A percentile compares a stretch with the other conserved stretches of the same genome.
Conservation (phyloP, 2,329 filamentous ascomycete species). For the Neurospora sp. region DNA sequence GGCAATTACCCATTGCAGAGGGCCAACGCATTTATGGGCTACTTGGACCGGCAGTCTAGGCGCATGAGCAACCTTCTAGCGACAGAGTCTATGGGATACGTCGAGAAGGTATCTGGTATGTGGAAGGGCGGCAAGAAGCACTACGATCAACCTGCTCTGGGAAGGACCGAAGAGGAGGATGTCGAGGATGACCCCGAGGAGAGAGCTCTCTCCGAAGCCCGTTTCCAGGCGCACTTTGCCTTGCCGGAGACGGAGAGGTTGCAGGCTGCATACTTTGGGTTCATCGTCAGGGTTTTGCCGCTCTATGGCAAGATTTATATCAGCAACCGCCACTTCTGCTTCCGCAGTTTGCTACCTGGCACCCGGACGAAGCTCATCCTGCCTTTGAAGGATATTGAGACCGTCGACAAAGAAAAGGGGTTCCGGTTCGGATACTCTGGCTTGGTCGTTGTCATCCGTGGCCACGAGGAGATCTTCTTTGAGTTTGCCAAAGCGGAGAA, state of each 20-base stretch:
- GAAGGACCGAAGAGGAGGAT: conserved; percentile 43
- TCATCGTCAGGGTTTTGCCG: conserved; percentile 78
- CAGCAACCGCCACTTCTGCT: conserved; percentile 79
- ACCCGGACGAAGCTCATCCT: conserved; percentile 88
- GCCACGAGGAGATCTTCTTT: conserved; percentile 93
- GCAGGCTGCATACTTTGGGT: conserved; percentile 84
- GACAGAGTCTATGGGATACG: conserved; percentile 89
- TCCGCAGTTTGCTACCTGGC: conserved; percentile 79
- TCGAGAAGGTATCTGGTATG: conserved; percentile 95
- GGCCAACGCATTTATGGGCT: conserved; percentile 73
- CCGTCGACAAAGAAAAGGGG: conserved; percentile 87
- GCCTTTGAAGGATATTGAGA: conserved; percentile 84
- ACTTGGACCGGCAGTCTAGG: conserved; percentile 67
- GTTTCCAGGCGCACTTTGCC: conserved; percentile 84
- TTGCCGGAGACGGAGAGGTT: conserved; percentile 76
- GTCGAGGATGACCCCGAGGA: conserved; percentile 48
- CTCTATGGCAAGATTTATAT: conserved; percentile 96
- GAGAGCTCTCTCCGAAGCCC: conserved; percentile 57
- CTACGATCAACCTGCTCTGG: conserved; percentile 54
- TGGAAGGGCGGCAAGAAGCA: conserved; percentile 86
- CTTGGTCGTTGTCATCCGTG: conserved; percentile 83
- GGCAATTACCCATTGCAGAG: conserved; percentile 74
- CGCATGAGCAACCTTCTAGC: conserved; percentile 75
- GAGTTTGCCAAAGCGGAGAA: conserved; percentile 72
- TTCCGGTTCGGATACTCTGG: conserved; percentile 88